Evolutionary conservation across 2,329 filamentous ascomycete genomes (phyloP), one percentile per base, ranked within the genome.

Genomic region (Calycina herbarum): DNA sequence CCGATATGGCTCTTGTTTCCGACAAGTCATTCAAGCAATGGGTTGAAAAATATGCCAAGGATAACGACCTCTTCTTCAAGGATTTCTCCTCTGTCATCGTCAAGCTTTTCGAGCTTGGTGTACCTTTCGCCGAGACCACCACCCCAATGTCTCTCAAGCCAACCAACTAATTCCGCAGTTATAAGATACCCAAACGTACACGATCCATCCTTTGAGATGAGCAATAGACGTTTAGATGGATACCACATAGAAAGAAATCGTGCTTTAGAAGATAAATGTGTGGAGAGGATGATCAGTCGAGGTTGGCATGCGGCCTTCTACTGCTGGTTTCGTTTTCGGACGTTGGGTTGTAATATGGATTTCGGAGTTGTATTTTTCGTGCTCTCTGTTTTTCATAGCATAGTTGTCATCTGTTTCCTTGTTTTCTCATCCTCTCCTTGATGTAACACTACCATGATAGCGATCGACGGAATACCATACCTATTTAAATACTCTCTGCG

Each of bases 61-160:
- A 97, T 80, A 92, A 92, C 78, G 91, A 93, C 64, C 82, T 83
- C 61, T 99, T 97, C 86, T 98, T 98, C 86, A 89, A 90, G 79
- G 94, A 98, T 78, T 99, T 98, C 78, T 83, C 89, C 13, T 85
- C 88, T 48, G 93, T 90, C 61, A 83, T 94, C 65, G 80, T 86
- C 73, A 94, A 90, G 83, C 86, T 99, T 59, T 94, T 98, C 73
- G 94, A 98, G 85, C 87, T 97, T 15, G 94, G 94, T 74, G 94
- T 98, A 66, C 94, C 94, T 42, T 98, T 97, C 78, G 79, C 87
- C 73, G 85, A 86, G 78, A 83, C 89, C 77, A 83, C 83, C 75
- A 78, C 80, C 58, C 78, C 80, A 70, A 89, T 83, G 79, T 82
- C 80, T 71, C 87, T 94, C 81, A 93, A 93, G 86, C 77, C 82